phyloP scores from a whole-genome alignment of 106 monocot species.

The Acorus calamus region DNA sequence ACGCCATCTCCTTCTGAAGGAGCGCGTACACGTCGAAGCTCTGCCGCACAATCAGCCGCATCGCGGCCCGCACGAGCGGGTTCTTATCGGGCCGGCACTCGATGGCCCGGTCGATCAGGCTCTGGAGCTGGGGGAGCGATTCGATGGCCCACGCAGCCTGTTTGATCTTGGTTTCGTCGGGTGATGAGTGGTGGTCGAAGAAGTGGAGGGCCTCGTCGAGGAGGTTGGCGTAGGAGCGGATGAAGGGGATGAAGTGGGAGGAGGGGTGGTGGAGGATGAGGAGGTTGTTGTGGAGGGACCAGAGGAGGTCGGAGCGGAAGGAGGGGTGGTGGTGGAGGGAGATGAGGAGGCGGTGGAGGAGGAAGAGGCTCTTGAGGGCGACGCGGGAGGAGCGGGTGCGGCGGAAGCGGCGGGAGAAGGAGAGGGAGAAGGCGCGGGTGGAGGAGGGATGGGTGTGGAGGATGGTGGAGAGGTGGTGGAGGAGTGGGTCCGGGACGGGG shows the following conservation, averaged over 20 bases:
- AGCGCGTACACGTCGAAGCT: conserved; percentile 11
- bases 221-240: conserved; percentile 5
- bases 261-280: conserved; percentile 8
- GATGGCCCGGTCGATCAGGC: conserved; percentile 11
- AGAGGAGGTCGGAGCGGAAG: conserved; percentile 8
- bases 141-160: background rate
- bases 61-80: background rate
- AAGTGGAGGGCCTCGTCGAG: conserved; percentile 3
- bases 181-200: background rate
- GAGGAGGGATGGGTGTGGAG: conserved; percentile 5
- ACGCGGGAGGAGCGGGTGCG: conserved; percentile 10
- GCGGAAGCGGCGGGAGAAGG: conserved; percentile 14
- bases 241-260: conserved; percentile 1
- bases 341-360: conserved; percentile 22
- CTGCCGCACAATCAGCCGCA: conserved; percentile 6
- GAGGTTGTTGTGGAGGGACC: conserved; percentile 8
- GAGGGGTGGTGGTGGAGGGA: conserved; percentile 10
- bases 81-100: conserved; percentile 10
- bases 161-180: background rate
- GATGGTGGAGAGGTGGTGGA: conserved; percentile 4
- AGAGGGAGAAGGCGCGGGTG: conserved; percentile 5
- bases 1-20: background rate
- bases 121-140: conserved; percentile 5
- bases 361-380: conserved; percentile 18
- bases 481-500: background rate